Evolutionary conservation across 257 asterid genomes (phyloP), one percentile per base, ranked within the genome.

Genomic region (Solanum tacnaense): DNA sequence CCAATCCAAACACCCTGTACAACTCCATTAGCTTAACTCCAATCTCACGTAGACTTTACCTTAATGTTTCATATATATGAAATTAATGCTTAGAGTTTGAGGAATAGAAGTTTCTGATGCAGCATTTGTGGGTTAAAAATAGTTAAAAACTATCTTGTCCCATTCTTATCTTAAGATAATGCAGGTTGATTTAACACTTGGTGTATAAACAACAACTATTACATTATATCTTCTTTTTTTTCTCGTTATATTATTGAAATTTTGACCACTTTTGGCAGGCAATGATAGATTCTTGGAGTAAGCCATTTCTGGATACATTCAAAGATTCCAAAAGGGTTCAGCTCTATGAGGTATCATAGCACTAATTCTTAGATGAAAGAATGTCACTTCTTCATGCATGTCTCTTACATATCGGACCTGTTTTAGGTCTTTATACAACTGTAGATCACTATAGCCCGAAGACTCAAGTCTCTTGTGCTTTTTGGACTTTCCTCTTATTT

Each of bases 211-310:
- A 81, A 46, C 41, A 16, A 82, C 62, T 31, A 82, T 49, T 29
- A 31, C 70, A 82, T 20, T 49, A 49, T 27, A 8, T 27, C 68
- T 79, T 49, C 41, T 9, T 1, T 1, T 81, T 38, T 81, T 29
- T 46, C 68, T 49, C 20, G 5, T 49, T 49, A 29, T 82, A 31
- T 29, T 27, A 35, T 18, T 82, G 44, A 82, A 18, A 16, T 81
- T 49, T 87, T 72, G 81, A 84, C 84, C 49, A 20, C 15, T 36
- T 83, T 84, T 93, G 90, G 88, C 93, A 97, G 99, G 89, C 93
- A 71, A 94, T 96, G 99, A 83, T 95, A 83, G 93, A 94, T 87
- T 94, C 99, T 13, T 97, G 99, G 99, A 94, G 91, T 87, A 72
- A 74, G 60, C 97, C 98, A 15, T 97, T 95, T 90, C 91, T 92